Evolutionary conservation across 2,329 filamentous ascomycete genomes (phyloP).

Genomic region (Paracoccidioides lutzii): DNA sequence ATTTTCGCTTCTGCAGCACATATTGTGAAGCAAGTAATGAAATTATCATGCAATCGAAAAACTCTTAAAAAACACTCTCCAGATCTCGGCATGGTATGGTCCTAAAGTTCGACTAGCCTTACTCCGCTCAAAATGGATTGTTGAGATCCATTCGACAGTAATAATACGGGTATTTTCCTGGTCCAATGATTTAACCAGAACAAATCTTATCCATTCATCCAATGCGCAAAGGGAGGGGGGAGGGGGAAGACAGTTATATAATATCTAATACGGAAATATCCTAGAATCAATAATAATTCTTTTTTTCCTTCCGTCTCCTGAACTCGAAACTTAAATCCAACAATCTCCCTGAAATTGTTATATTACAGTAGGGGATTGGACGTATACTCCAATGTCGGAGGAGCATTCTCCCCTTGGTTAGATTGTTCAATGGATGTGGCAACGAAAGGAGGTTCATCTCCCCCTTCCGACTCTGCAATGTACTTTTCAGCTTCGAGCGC

Average conservation of each 20-base stretch:
- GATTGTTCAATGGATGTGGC: conserved; percentile 37
- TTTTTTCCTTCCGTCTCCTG: neutral
- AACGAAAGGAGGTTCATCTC: conserved; percentile 6
- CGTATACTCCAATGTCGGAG: conserved; percentile 46
- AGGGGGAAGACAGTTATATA: neutral
- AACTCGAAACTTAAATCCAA: neutral
- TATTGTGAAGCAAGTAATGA: no score
- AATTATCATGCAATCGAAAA: no score
- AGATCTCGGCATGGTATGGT: no score
- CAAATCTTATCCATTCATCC: neutral
- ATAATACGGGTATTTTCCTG: neutral
- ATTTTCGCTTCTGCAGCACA: neutral
- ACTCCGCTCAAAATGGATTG: neutral
- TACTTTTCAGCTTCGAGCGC: conserved; percentile 93
- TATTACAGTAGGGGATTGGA: conserved; percentile 51
- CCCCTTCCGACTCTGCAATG: conserved; percentile 61
- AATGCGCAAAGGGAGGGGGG: neutral
- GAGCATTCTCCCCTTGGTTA: conserved; percentile 38
- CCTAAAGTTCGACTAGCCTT: no score
- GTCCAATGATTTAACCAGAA: neutral
- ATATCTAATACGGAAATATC: neutral
- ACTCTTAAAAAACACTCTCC: no score
- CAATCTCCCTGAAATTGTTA: neutral
- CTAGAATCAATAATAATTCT: neutral
- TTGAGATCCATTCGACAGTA: neutral